Conservation (phyloP, 2,329 filamentous ascomycete genomes). For the Fusarium floridanum region DNA sequence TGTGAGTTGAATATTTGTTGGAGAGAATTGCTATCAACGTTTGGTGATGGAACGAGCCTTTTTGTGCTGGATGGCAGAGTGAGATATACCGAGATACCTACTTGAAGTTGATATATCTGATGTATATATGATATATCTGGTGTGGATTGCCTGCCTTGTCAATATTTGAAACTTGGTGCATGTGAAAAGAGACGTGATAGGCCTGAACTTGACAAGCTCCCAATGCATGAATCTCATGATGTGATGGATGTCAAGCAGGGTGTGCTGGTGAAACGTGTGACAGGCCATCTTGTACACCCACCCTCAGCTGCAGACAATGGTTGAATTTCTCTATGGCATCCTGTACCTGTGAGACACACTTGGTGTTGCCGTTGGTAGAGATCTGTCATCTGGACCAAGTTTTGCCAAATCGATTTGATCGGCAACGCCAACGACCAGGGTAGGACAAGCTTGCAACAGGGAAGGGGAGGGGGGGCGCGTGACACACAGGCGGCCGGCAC, state of each 20-base stretch:
- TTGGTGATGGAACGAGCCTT: neutral
- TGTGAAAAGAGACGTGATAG: neutral
- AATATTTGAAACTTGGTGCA: neutral
- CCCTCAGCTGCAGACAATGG: neutral
- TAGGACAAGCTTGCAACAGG: neutral
- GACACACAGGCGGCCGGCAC: neutral
- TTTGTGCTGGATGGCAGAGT: neutral
- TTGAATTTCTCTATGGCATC: neutral
- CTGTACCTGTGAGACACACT: neutral
- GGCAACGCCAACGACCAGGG: neutral
- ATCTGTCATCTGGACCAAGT: neutral
- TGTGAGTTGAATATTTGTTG: neutral
- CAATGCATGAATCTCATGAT: neutral
- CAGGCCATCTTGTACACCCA: neutral
- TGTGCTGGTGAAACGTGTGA: neutral
- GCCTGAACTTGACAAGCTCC: neutral
- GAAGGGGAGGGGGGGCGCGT: neutral
- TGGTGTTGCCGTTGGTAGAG: neutral
- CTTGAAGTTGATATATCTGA: neutral
- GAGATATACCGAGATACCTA: neutral
- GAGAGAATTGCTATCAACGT: neutral
- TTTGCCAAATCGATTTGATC: neutral
- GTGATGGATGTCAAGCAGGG: neutral
- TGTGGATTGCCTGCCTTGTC: neutral
- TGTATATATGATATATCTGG: neutral